phyloP scores from a whole-genome alignment of 768 basidiomycete species.

The Trametes maxima region DNA sequence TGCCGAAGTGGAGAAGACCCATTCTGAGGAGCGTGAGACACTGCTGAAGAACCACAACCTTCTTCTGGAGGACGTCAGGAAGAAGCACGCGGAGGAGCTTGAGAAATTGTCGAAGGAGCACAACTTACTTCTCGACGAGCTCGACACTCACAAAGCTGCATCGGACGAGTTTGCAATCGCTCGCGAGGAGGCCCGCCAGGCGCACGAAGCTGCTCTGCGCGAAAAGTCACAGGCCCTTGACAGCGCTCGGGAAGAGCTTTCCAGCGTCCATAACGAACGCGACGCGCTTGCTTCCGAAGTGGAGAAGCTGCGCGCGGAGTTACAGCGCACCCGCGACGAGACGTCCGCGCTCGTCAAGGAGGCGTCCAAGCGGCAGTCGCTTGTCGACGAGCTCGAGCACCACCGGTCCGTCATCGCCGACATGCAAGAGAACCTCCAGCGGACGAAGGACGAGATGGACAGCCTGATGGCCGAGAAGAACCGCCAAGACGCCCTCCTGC shows the following conservation, averaged over 20 bases:
- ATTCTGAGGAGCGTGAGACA: constrained; percentile 50
- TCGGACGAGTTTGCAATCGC: constrained; percentile 44
- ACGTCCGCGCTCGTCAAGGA: constrained; percentile 68
- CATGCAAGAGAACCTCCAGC: constrained; percentile 75
- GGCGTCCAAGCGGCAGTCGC: constrained; percentile 72
- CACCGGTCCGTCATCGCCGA: constrained; percentile 78
- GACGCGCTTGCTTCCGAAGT: constrained; percentile 45
- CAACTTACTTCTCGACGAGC: constrained; percentile 50
- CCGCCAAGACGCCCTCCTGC: constrained; percentile 66
- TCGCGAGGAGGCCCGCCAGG: constrained; percentile 34
- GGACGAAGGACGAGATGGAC: constrained; percentile 83
- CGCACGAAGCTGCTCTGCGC: constrained; percentile 45
- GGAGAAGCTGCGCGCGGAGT: constrained; percentile 56
- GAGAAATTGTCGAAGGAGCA: constrained; percentile 40
- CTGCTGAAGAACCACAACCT: constrained; percentile 38
- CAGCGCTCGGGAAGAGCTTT: constrained; percentile 53
- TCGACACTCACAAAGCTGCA: constrained; percentile 50
- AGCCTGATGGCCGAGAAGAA: constrained; percentile 70
- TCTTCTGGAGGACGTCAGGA: constrained; percentile 29
- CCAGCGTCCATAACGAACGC: constrained; percentile 41
- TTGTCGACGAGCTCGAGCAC: constrained; percentile 73
- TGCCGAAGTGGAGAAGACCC: constrained; percentile 52
- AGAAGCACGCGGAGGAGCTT: constrained; percentile 35
- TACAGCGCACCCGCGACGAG: constrained; percentile 58
- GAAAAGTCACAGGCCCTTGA: constrained; percentile 53